phyloP scores from a whole-genome alignment of 192 early-diverging fungal species.

The Dispira parvispora region DNA sequence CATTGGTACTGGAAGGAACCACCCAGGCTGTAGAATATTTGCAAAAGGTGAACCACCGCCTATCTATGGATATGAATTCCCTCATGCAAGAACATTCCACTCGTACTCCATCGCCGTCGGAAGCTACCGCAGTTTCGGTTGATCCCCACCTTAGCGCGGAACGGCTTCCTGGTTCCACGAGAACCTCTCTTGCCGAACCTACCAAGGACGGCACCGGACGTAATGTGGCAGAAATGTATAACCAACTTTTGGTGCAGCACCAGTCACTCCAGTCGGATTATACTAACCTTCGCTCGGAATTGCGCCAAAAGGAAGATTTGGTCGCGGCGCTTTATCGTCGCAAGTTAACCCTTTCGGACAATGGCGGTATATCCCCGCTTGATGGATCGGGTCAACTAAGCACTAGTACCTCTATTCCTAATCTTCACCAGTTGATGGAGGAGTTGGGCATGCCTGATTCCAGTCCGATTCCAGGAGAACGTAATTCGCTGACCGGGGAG shows the following conservation, averaged over 20 bases:
- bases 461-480: too few species aligned
- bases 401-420: neutral
- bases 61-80: neutral
- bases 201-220: neutral
- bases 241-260: neutral
- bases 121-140: neutral
- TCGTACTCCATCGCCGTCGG: neutral
- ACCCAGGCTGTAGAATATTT: neutral
- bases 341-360: neutral
- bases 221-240: neutral
- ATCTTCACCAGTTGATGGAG: neutral
- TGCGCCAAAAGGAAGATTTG: neutral
- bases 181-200: too few species aligned
- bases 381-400: neutral
- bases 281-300: neutral
- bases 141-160: neutral
- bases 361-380: too few species aligned
- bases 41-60: conserved; percentile 8
- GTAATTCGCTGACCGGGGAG: too few species aligned
- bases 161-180: neutral
- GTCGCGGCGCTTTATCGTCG: neutral
- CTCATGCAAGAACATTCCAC: neutral
- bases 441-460: too few species aligned
- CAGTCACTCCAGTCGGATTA: neutral
- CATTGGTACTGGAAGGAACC: neutral